Evolutionary conservation across 768 basidiomycete species (phyloP).

Genomic region (Omphalotus guepiniiformis): DNA sequence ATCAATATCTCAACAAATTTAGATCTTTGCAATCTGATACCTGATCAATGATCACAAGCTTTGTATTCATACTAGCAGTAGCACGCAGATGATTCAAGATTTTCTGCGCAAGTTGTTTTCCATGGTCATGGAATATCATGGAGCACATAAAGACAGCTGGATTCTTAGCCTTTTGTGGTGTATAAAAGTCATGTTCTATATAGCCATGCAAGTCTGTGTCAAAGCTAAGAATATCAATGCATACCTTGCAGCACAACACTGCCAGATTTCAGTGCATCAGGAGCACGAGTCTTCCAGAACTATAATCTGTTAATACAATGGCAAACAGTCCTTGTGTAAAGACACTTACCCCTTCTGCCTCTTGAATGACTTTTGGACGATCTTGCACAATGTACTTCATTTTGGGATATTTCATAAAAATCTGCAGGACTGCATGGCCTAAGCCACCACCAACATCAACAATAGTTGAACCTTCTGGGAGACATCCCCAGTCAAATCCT

Average conservation of each 20-base stretch:
- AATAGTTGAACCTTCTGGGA: slow-evolving; percentile 10
- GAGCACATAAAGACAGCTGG: slow-evolving; percentile 26
- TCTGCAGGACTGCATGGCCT: slow-evolving; percentile 3
- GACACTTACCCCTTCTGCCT: slow-evolving; percentile 4
- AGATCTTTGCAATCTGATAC: no score
- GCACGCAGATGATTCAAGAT: slow-evolving; percentile 25
- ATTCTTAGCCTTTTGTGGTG: slow-evolving; percentile 20
- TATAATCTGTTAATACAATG: background rate
- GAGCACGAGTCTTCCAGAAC: slow-evolving; percentile 6
- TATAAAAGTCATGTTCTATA: slow-evolving; percentile 20
- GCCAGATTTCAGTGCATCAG: slow-evolving; percentile 6
- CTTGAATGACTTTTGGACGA: slow-evolving; percentile 12
- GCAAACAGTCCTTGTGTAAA: background rate
- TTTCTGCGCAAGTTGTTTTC: slow-evolving; percentile 13
- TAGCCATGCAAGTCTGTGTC: slow-evolving; percentile 3
- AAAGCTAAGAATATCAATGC: background rate
- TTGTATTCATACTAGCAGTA: slow-evolving; percentile 20
- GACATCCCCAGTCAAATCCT: slow-evolving; percentile 17
- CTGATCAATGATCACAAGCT: slow-evolving; percentile 23
- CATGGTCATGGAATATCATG: slow-evolving; percentile 29
- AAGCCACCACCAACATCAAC: slow-evolving; percentile 21
- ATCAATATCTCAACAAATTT: no score
- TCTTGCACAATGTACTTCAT: slow-evolving; percentile 16
- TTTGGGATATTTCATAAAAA: slow-evolving; percentile 4
- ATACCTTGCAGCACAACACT: slow-evolving; percentile 3